A percentile compares a stretch with the other conserved stretches of the same genome.
These are phyloP conservation scores for Usnea hakonensis DNA, from an alignment of 495 filamentous ascomycete genomes.

Conservation along the genomic window DNA sequence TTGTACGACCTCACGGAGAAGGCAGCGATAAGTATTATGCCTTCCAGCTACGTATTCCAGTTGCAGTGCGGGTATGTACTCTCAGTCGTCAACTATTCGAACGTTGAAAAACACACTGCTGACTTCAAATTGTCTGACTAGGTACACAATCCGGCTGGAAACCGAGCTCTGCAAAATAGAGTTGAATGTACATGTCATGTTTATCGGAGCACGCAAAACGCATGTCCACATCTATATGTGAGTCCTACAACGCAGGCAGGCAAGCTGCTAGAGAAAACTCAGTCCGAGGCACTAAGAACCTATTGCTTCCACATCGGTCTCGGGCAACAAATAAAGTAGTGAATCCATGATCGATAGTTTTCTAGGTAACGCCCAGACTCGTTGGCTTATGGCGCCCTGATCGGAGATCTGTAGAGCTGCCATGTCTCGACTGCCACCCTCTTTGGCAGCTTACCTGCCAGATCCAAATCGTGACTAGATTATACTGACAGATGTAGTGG, in stretches of 20 bases:
- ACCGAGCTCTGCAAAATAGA: neutral
- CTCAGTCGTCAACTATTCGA: neutral
- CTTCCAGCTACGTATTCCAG: constrained; percentile 19
- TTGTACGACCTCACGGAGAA: constrained; percentile 5
- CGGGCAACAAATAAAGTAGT: neutral
- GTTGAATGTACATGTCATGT: constrained; percentile 19
- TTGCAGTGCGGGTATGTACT: constrained; percentile 17
- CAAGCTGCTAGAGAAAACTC: neutral
- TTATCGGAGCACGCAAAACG: neutral
- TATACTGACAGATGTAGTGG: constrained; percentile 15
- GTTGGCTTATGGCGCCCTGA: neutral
- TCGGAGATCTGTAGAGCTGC: neutral
- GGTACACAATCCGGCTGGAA: neutral
- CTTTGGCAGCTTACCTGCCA: neutral
- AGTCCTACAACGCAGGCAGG: constrained; percentile 1
- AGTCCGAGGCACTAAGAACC: neutral
- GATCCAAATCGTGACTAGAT: neutral
- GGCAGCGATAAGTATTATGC: constrained; percentile 19
- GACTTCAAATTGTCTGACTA: neutral
- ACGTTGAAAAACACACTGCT: neutral
- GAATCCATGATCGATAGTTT: neutral
- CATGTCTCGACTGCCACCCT: neutral
- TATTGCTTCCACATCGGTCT: neutral
- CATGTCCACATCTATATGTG: constrained; percentile 19
- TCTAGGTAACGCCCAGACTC: neutral